Base-by-base conservation (phyloP, 352 stramenopile species). In the Phytophthora hybrid region DNA sequence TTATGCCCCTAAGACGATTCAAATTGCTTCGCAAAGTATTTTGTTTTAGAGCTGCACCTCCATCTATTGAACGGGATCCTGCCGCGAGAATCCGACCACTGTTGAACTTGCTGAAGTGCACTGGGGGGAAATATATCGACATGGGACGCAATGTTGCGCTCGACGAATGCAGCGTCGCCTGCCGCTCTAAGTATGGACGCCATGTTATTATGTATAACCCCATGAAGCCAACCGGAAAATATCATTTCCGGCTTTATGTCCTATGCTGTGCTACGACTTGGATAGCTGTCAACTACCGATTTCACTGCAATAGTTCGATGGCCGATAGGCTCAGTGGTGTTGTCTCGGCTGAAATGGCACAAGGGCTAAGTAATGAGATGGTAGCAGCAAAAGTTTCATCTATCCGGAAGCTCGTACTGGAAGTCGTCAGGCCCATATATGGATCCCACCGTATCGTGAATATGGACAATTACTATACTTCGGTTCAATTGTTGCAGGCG, bases 1-100 rank as follows among this genome's bases (percentile, higher is more conserved):
- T 77, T 3, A 82, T 79, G 75, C 13, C 39, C 1, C 31, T 82
- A 9, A 57, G 49, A 0, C 29, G 75, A n/a, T 82, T 77, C 55
- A 67, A 79, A 47, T 23, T 63, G 26, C 54, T 53, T 53, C 18
- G n/a, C 6, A 53, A 53, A 21, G 46, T 53, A 10, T 53, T 53
- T 53, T 53, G 46, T 8, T 26, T 53, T 19, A 14, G 46, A 14
- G 13, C 51, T 10, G 51, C 26, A 21, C 26, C 23, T 34, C 19
- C 21, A 4, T 39, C 51, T n/a, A 10, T 34, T 57, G 4, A 13
- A 34, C n/a, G 14, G 18, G 46, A 53, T 23, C 46, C 46, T 53
- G 18, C 18, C 6, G 46, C 46, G n/a, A n/a, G 46, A n/a, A 53
- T 53, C n/a, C 6, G 23, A 16, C 11, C 37, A 13, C 37, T 18